These are phyloP conservation scores for Euptelea pleiosperma DNA, from an alignment of 164 flowering plant genomes.

Conservation along the genomic window DNA sequence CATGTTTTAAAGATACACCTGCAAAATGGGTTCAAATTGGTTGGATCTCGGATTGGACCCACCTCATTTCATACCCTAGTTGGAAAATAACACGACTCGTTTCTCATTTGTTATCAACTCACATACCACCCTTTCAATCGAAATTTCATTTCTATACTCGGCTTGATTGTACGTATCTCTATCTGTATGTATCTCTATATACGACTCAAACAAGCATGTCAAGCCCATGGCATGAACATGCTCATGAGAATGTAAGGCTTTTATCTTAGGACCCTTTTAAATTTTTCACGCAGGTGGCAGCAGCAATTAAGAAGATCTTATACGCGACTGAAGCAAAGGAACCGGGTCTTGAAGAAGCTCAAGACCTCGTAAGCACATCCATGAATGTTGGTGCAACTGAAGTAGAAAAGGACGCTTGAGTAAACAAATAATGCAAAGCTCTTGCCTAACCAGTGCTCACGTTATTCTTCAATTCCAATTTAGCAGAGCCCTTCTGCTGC, in stretches of 20 bases:
- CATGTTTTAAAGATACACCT: no score
- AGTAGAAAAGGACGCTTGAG: conserved; percentile 8
- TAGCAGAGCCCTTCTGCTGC: no score
- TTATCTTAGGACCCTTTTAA: not conserved
- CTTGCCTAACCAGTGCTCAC: no score
- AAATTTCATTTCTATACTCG: not conserved
- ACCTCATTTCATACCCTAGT: no score
- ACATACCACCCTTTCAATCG: not conserved
- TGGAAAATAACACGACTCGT: no score
- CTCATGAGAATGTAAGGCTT: not conserved
- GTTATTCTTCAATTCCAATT: no score
- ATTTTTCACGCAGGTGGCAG: conserved; percentile 47
- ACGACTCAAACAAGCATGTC: not conserved
- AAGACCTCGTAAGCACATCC: conserved; percentile 38
- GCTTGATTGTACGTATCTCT: not conserved
- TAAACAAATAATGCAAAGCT: not conserved
- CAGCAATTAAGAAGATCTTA: conserved; percentile 64
- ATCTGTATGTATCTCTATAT: not conserved
- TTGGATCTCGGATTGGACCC: no score
- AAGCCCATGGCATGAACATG: not conserved
- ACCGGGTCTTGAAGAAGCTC: conserved; percentile 69
- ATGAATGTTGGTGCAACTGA: conserved; percentile 20
- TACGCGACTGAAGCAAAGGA: conserved; percentile 81
- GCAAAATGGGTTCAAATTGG: no score
- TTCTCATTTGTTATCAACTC: not conserved